These are phyloP conservation scores for Heimioporus sp. DNA, from an alignment of 768 basidiomycete genomes.

Conservation along the genomic window DNA sequence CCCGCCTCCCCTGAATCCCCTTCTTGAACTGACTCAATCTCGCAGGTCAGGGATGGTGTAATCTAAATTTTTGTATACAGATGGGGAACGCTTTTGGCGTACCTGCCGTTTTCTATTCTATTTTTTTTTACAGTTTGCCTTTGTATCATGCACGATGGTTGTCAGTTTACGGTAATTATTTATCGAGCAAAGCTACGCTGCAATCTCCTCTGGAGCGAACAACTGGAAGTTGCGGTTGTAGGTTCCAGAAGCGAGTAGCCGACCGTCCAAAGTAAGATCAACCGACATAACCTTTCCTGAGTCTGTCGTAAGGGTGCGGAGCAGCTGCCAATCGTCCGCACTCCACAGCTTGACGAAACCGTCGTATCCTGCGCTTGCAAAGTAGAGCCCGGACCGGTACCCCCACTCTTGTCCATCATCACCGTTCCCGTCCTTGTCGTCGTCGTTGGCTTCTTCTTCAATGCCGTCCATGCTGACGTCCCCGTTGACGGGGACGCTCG, in stretches of 20 bases:
- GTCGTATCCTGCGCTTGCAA: conserved; percentile 93
- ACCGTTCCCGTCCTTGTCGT: conserved; percentile 28
- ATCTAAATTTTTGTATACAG: conserved; percentile 33
- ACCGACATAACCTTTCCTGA: conserved; percentile 99
- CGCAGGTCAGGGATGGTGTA: conserved; percentile 40
- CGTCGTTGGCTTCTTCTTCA: conserved; percentile 36
- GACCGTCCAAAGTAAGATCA: conserved; percentile 82
- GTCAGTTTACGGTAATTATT: conserved; percentile 23
- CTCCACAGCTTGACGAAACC: conserved; percentile 95
- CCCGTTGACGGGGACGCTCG: conserved; percentile 40
- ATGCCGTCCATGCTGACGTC: conserved; percentile 52
- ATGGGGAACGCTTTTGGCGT: not conserved
- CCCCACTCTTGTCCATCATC: conserved; percentile 50
- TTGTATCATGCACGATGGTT: conserved; percentile 32
- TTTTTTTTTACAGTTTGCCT: conserved; percentile 12
- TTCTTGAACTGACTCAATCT: conserved; percentile 21
- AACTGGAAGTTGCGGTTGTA: conserved; percentile 95
- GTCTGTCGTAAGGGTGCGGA: conserved; percentile 87
- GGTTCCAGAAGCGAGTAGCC: conserved; percentile 83
- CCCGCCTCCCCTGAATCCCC: conserved; percentile 20
- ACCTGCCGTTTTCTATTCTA: no score
- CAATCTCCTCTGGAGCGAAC: conserved; percentile 74
- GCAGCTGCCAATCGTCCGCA: conserved; percentile 95
- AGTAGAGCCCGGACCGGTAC: conserved; percentile 87
- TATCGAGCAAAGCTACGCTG: conserved; percentile 21